These are phyloP conservation scores for Pseudonitzschia pungens DNA, from an alignment of 108 stramenopile genomes.

Conservation along the genomic window DNA sequence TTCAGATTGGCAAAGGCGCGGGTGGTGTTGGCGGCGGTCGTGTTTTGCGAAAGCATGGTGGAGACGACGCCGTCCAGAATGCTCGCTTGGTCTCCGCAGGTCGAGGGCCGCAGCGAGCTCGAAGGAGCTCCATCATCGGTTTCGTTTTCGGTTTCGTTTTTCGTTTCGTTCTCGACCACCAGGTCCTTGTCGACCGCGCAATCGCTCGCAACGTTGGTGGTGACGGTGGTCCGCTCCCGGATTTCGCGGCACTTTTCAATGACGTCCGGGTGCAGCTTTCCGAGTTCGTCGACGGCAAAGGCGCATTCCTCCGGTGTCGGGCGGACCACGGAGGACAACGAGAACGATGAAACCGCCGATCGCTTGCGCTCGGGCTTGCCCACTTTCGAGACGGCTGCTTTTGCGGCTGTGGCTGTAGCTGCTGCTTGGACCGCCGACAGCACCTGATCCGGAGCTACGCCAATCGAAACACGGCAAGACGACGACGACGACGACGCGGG, in stretches of 20 bases:
- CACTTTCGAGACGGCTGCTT: not conserved
- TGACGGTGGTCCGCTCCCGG: not conserved
- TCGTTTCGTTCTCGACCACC: not conserved
- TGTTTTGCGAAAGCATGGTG: constrained; percentile 86
- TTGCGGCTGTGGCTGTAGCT: not conserved
- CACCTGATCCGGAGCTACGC: not conserved
- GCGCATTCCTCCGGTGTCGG: constrained; percentile 37
- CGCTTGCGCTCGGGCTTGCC: not conserved
- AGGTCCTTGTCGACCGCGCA: constrained; percentile 13
- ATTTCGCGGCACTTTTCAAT: constrained; percentile 42
- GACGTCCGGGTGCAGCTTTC: constrained; percentile 65
- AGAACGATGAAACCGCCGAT: not conserved
- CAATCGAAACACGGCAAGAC: not conserved
- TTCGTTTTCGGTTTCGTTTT: not conserved
- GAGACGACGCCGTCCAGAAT: constrained; percentile 63
- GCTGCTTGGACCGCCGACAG: not conserved
- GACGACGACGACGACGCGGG: not conserved
- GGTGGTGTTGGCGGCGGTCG: constrained; percentile 63
- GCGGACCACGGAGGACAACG: not conserved
- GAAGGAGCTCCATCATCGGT: not conserved
- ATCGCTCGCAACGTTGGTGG: constrained; percentile 22
- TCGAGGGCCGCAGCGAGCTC: not conserved
- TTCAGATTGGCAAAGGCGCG: constrained; percentile 65
- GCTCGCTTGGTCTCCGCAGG: constrained; percentile 30
- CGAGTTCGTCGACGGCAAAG: constrained; percentile 40